Evolutionary conservation across 2,329 filamentous ascomycete species (phyloP), one percentile per base, ranked within the genome.

Genomic region (Microcyclospora pomicola): DNA sequence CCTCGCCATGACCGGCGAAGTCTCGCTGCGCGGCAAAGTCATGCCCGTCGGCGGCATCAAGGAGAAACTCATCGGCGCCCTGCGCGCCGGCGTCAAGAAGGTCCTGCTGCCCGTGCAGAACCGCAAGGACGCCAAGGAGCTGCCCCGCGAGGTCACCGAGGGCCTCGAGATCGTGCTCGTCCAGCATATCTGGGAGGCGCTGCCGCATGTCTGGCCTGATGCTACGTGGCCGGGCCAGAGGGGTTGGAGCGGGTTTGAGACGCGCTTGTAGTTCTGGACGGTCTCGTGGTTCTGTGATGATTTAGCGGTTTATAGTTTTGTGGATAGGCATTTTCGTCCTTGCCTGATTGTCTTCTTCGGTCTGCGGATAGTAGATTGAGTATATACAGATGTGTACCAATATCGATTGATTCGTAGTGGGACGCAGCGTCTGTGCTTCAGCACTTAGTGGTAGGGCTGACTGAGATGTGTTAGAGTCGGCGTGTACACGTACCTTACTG

Each of bases 41-140:
- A 84, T 91, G 62, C 85, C 88, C 16, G 91, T 98, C 28, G 91
- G 91, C 37, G 91, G 91, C 13, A 96, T 98, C 65, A 95, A 96
- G 64, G 88, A 98, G 73, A 98, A 98, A 62, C 71, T 96, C 37
- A 96, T 98, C 55, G 91, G 91, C 15, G 91, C 91, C 7, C 69
- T 92, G 55, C 74, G 88, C 39, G 91, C 91, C 2, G 91, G 91
- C 19, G 88, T 98, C 44, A 93, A 94, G 71, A 88, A 84, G 27
- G 88, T 98, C 6, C 60, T 98, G 42, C 67, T 98, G 6, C 91
- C 91, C 2, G 73, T 80, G 27, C 80, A 83, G 49, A 98, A 98
- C 59, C 73, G 79, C 46, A 96, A 96, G 64, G 91, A 98, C 57
- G 80, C 82, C 41, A 82, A 82, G 60, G 88, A 96, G 61, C 68